These are phyloP conservation scores for Ceratobasidium theobromae DNA, from an alignment of 1,284 basidiomycete genomes.

Conservation along the genomic window DNA sequence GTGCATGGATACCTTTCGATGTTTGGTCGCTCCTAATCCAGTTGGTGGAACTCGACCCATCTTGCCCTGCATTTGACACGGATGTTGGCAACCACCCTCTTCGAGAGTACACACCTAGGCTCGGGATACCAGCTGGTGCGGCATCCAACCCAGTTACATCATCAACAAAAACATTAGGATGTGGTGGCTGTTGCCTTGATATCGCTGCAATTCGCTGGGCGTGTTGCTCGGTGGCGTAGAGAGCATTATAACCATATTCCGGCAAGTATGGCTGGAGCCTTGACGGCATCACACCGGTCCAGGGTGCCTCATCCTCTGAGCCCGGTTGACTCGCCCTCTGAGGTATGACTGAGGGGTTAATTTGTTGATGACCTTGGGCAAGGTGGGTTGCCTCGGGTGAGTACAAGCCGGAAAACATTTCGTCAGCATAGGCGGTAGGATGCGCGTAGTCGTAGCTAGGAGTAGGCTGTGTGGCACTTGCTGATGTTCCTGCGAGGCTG, in stretches of 20 bases:
- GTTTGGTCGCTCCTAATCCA: too few relatives aligned
- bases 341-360: too few relatives aligned
- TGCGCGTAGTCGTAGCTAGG: background rate
- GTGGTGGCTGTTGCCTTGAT: too few relatives aligned
- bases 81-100: background rate
- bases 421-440: background rate
- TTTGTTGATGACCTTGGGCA: background rate
- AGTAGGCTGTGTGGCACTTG: too few relatives aligned
- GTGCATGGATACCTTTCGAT: too few relatives aligned
- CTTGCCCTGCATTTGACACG: too few relatives aligned
- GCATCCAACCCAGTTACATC: background rate
- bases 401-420: background rate
- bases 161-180: too few relatives aligned
- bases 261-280: background rate
- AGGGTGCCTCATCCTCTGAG: too few relatives aligned
- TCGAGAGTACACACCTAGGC: background rate
- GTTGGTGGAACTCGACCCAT: too few relatives aligned
- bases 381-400: too few relatives aligned
- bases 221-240: background rate
- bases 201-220: background rate
- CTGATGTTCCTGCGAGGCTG: too few relatives aligned
- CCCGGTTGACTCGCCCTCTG: too few relatives aligned
- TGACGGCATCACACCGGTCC: background rate
- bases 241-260: background rate
- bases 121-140: background rate